These are phyloP conservation scores for Phyllosticta citrichinensis DNA, from an alignment of 2,329 filamentous ascomycete species.

Conservation along the genomic window DNA sequence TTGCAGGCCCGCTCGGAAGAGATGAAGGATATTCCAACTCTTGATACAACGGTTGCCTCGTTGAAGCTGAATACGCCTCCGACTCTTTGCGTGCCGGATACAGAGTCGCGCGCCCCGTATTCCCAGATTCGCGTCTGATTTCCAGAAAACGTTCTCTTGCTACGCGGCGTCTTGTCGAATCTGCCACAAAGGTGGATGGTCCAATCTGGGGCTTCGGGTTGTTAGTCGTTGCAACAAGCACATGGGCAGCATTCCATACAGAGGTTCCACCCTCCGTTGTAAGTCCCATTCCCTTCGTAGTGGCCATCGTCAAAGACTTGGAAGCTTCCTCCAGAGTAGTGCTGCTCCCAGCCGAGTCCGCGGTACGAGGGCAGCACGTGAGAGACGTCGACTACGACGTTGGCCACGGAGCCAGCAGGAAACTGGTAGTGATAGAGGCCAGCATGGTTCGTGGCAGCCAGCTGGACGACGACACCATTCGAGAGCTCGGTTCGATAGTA, in stretches of 20 bases:
- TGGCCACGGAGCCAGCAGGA: conserved; percentile 29
- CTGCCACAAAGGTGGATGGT: conserved; percentile 54
- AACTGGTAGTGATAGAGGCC: conserved; percentile 53
- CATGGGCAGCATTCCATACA: conserved; percentile 12
- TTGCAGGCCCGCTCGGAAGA: conserved; percentile 50
- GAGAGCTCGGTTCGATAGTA: conserved; percentile 49
- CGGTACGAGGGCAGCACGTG: conserved; percentile 53
- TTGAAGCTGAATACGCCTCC: conserved; percentile 46
- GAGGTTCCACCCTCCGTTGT: conserved; percentile 58
- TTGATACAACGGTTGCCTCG: conserved; percentile 38
- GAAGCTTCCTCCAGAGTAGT: conserved; percentile 52
- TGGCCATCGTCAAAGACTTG: conserved; percentile 39
- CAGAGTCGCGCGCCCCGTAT: conserved; percentile 20
- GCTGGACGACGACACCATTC: conserved; percentile 47
- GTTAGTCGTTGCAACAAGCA: background rate
- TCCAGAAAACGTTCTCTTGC: conserved; percentile 23
- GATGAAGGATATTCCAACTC: conserved; percentile 61
- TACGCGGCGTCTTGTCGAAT: conserved; percentile 37
- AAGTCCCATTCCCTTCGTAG: conserved; percentile 52
- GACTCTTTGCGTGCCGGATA: conserved; percentile 22
- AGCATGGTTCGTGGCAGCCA: conserved; percentile 47
- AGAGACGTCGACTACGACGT: conserved; percentile 54
- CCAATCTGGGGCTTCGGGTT: conserved; percentile 43
- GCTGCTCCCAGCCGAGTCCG: conserved; percentile 51
- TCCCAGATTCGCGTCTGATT: conserved; percentile 13